Evolutionary conservation across 148 eudicot species (phyloP), one percentile per base, ranked within the genome.

Genomic region (Suaeda aralocaspica): DNA sequence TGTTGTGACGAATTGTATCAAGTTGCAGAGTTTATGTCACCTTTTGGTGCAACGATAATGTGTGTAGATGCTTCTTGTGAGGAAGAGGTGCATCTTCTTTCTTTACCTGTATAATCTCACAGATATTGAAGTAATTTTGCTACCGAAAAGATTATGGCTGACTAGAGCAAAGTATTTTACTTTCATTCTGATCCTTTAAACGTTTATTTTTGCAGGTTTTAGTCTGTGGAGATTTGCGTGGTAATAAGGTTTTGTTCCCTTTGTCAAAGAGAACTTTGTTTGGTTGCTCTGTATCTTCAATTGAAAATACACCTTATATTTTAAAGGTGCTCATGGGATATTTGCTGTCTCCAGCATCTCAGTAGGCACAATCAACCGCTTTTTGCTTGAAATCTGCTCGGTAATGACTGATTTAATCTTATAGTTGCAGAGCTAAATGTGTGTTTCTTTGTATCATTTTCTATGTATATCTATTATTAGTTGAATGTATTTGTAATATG

Each of bases 251-350:
- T 34, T 48, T 91, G 66, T 94, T 89, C 76, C 91, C 93, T 55
- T 77, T 91, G 70, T 53, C 77, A 65, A 81, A 84, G 81, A 73
- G 73, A 72, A 73, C 79, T 18, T 71, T 84, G 64, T 61, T 69
- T 55, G 80, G 66, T 76, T 68, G 67, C 58, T 67, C 85, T 65
- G 58, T 70, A 51, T 75, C 64, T 75, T 70, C 82, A 28, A 76
- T 74, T 55, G 76, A 74, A 74, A 79, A 80, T 74, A 76, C 81
- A 67, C 68, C 79, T 73, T 80, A 76, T 81, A 86, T 88, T 94
- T 94, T 77, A 94, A 86, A 86, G 91, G 97, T 68, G 97, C 97
- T 76, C 99, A 94, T 85, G 99, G 99, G 69, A 92, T 94, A 84
- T 94, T 97, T 66, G 76, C 87, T 39, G 97, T 94, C 18, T 84